Evolutionary conservation across 2,329 filamentous ascomycete genomes (phyloP).

Genomic region (Ceratocystis albifundus): DNA sequence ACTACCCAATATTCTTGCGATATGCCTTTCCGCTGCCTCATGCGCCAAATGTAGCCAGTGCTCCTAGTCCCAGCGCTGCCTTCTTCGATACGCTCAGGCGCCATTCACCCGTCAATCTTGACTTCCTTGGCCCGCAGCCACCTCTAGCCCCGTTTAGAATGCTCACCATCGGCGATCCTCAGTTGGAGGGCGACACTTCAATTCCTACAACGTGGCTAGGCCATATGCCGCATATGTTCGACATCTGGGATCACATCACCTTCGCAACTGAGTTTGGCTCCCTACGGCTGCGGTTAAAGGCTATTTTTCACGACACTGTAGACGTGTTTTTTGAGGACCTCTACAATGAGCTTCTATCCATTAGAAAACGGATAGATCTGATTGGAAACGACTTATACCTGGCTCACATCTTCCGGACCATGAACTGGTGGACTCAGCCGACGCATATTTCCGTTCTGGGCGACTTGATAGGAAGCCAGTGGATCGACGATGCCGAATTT

Average conservation of each 20-base stretch:
- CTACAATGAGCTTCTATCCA: conserved; percentile 51
- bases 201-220: conserved; percentile 50
- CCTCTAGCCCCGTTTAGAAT: conserved; percentile 65
- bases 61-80: conserved; percentile 18
- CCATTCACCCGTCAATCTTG: conserved; percentile 17
- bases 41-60: conserved; percentile 18
- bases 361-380: conserved; percentile 73
- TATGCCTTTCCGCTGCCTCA: conserved; percentile 64
- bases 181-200: conserved; percentile 83
- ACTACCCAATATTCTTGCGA: conserved; percentile 69
- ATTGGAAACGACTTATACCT: conserved; percentile 92
- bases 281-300: conserved; percentile 42
- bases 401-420: conserved; percentile 75
- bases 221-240: conserved; percentile 43
- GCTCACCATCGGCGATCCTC: conserved; percentile 79
- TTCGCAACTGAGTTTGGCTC: conserved; percentile 38
- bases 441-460: conserved; percentile 84
- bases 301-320: conserved; percentile 46
- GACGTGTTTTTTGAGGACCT: conserved; percentile 58
- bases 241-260: conserved; percentile 37
- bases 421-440: conserved; percentile 73
- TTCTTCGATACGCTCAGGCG: conserved; percentile 22
- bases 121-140: conserved; percentile 9
- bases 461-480: conserved; percentile 87
- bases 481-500: conserved; percentile 83